Evolutionary conservation across 805 yeast species (phyloP), one percentile per base, ranked within the genome.

Genomic region (Wilhelminamyces savonicus): DNA sequence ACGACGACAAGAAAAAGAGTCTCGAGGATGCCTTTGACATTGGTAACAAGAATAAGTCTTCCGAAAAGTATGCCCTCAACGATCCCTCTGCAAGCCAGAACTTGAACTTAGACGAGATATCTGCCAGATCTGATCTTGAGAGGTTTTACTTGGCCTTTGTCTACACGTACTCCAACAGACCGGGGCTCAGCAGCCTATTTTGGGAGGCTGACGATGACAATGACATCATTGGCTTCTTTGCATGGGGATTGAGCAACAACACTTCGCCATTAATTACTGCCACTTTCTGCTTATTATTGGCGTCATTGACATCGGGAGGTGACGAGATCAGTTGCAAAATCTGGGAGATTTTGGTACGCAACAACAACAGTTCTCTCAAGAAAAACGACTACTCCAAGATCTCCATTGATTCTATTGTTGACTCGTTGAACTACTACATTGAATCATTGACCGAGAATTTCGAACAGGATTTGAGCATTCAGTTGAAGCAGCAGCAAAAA

Each of bases 231-330:
- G 97, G 95, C 0, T 88, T 92, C 41, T 63, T 90, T 23, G 74
- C 74, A 32, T 92, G 97, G 97, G 94, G 94, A 0, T 66, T 92
- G 2, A 76, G 75, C 35, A 78, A 83, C 44, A 86, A 78, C 37
- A 59, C 69, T 1, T 85, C 85, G 11, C 79, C 90, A 7, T 62
- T 86, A 28, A 84, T 87, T 61, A 74, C 85, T 29, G 82, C 97
- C 0, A 74, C 94, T 0, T 86, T 80, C 45, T 76, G 88, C 40
- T 66, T 85, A 33, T 71, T 90, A 68, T 62, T 90, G 34, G 78
- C 94, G 3, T 79, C 92, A 5, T 62, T 90, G 23, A 68, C 92
- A 0, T 65, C 69, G 13, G 79, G 82, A n/a, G 59, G 67, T 2
- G 66, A 66, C 14, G 69, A 74, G 35, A 71, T 86, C 2, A 50